Evolutionary conservation across 495 filamentous ascomycete genomes (phyloP), one percentile per base, ranked within the genome.

Genomic region (Penicillium nucicola): DNA sequence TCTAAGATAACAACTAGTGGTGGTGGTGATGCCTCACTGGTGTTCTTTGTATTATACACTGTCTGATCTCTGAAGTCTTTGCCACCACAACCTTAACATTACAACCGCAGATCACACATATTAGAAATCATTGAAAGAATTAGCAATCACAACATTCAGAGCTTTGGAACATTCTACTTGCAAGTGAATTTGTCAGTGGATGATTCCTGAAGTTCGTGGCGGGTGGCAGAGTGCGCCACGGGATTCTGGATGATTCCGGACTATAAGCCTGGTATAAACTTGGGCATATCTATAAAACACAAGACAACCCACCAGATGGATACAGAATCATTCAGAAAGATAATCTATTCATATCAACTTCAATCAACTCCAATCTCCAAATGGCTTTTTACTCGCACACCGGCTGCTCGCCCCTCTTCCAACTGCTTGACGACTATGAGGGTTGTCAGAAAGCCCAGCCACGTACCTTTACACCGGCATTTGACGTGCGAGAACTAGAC

Each of bases 351-450:
- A 8, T 5, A 4, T 28, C 25, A 28, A 28, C 5, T 9, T 8
- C 7, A 28, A 28, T 1, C 38, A 22, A 53, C 22, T 47, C 33
- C 19, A 38, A 38, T 42, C 22, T 14, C 67, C 81, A 67, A 57
- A 89, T 91, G 87, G 76, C 85, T 58, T 75, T 88, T 72, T 82
- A 85, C 67, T 71, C 83, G 59, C 64, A 69, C 53, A 72, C 69
- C 41, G 70, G 82, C 68, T 83, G 87, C 70, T 59, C 71, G 20
- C 82, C 84, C 22, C 78, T 92, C 58, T 88, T 92, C 78, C 83
- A 81, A 38, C 71, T 93, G 13, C 77, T 95, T 34, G 84, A 91
- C 60, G 86, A 89, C 70, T 87, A 85, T 61, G 85, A 85, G 61
- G 69, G 66, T 56, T 80, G 83, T 60, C 64, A 66, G 17, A 19